These are phyloP conservation scores for Plasmodium vinckei DNA, from an alignment of 169 alveolate genomes.

Conservation along the genomic window DNA sequence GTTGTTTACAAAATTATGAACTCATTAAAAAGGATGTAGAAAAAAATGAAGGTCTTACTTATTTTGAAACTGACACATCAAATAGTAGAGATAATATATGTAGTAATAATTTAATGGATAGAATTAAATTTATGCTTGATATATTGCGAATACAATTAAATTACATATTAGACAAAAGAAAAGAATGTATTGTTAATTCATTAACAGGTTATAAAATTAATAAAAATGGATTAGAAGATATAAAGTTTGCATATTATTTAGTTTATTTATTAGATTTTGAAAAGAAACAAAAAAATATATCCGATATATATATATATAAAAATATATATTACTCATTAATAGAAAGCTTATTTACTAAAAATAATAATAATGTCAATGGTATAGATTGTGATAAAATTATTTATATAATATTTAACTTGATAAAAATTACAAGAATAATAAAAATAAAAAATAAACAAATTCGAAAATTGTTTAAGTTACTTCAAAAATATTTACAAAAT, in stretches of 20 bases:
- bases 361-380: not conserved
- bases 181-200: constrained; percentile 21
- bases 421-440: constrained; percentile 53
- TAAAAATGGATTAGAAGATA: constrained; percentile 60
- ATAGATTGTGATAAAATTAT: constrained; percentile 18
- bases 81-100: not conserved
- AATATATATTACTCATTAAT: constrained; percentile 35
- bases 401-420: constrained; percentile 19
- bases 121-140: constrained; percentile 4
- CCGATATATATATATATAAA: constrained; percentile 24
- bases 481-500: constrained; percentile 25
- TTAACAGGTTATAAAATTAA: constrained; percentile 22
- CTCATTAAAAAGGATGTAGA: not conserved
- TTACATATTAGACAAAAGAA: constrained; percentile 26
- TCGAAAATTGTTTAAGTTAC: constrained; percentile 11
- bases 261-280: constrained; percentile 23
- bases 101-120: not conserved
- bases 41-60: not conserved
- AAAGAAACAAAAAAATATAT: constrained; percentile 2
- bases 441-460: constrained; percentile 12
- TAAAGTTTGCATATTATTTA: constrained; percentile 39
- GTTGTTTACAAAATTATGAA: constrained; percentile 1
- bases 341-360: constrained; percentile 23
- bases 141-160: constrained; percentile 29
- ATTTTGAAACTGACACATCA: not conserved